A percentile compares a stretch with the other conserved stretches of the same genome.
These are phyloP conservation scores for Lenzites betulinus DNA, from an alignment of 768 basidiomycete genomes.

Conservation along the genomic window DNA sequence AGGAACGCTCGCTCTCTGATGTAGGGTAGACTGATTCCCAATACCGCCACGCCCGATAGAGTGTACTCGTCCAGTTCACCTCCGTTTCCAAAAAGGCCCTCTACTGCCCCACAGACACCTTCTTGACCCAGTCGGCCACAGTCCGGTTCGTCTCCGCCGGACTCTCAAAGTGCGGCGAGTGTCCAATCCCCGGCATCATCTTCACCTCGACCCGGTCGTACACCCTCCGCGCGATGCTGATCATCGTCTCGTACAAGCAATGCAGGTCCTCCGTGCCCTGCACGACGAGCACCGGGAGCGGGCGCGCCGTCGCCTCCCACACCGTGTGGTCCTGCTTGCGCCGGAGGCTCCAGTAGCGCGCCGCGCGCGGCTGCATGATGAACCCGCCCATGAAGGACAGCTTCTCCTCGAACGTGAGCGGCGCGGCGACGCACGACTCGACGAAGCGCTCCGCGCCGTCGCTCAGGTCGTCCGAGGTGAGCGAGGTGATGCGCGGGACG, in stretches of 20 bases:
- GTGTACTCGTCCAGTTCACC: not conserved
- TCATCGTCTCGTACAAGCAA: conserved; percentile 20
- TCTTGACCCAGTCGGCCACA: conserved; percentile 31
- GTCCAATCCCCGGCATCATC: conserved; percentile 25
- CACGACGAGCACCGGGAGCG: conserved; percentile 25
- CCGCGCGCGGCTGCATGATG: conserved; percentile 23
- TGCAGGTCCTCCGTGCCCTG: conserved; percentile 29
- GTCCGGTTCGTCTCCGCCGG: conserved; percentile 20
- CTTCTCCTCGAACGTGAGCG: conserved; percentile 23
- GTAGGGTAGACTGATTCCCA: too few species aligned
- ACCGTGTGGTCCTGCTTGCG: conserved; percentile 27
- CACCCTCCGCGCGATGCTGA: conserved; percentile 12
- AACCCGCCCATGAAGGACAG: conserved; percentile 28
- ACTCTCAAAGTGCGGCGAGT: conserved; percentile 27
- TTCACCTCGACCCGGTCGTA: conserved; percentile 22
- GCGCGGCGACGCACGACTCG: conserved; percentile 26
- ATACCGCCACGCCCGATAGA: too few species aligned
- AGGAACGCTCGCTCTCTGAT: too few species aligned
- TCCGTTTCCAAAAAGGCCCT: too few species aligned
- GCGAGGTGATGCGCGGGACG: conserved; percentile 13
- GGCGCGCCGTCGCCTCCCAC: conserved; percentile 22
- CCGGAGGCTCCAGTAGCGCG: conserved; percentile 18
- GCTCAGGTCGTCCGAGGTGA: conserved; percentile 18
- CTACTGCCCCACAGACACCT: conserved; percentile 14
- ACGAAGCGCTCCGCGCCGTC: conserved; percentile 23